Percentiles rank a stretch among this genome's conserved stretches.
Conservation (phyloP, 176 grass and related monocot species). For the Poa pratensis region DNA sequence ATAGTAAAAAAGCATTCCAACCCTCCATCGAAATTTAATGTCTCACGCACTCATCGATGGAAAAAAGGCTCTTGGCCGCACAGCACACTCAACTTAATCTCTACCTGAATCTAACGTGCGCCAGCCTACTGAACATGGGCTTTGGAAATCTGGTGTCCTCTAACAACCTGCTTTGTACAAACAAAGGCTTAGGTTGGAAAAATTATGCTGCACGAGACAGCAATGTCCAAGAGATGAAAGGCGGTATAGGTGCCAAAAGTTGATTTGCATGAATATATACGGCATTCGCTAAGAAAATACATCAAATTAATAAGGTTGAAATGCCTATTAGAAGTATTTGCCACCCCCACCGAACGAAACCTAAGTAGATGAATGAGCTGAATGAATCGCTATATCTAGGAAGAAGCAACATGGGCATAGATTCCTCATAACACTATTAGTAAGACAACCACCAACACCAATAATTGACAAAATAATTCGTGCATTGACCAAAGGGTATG, state of each 20-base stretch:
- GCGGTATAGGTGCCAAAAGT: background rate
- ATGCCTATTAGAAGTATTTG: background rate
- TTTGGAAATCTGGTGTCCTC: slow-evolving; percentile 7
- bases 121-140: background rate
- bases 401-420: slow-evolving; percentile 4
- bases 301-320: background rate
- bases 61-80: background rate
- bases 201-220: background rate
- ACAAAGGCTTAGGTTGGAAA: slow-evolving; percentile 4
- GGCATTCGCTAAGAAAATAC: background rate
- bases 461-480: background rate
- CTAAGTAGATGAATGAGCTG: slow-evolving; percentile 6
- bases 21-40: background rate
- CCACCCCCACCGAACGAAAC: slow-evolving; percentile 16
- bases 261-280: background rate
- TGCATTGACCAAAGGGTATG: background rate
- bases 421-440: background rate
- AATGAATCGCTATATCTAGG: slow-evolving; percentile 15
- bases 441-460: background rate
- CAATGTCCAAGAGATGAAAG: background rate
- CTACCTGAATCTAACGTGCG: background rate
- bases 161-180: slow-evolving; percentile 9
- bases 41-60: background rate
- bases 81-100: background rate
- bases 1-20: background rate